Percentiles rank a stretch among this genome's conserved stretches.
Evolutionary conservation across 176 grass and related monocot genomes (phyloP).

Genomic region (Cymbopogon citratus): DNA sequence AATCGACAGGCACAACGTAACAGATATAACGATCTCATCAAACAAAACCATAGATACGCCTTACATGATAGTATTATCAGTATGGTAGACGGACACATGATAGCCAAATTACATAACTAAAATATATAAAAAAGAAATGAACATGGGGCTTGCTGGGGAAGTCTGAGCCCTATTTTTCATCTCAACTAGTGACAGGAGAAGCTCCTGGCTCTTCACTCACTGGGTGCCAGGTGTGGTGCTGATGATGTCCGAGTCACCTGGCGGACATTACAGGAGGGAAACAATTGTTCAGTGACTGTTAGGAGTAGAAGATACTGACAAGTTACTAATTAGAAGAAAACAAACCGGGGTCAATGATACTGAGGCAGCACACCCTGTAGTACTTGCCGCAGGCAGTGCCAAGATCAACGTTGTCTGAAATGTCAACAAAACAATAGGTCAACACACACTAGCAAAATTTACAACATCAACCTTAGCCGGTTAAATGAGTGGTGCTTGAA

Average conservation of each 20-base stretch:
- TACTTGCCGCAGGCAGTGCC: constrained; percentile 95
- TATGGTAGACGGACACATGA: not conserved
- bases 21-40: constrained; percentile 10
- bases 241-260: constrained; percentile 98
- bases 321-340: not conserved
- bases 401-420: constrained; percentile 92
- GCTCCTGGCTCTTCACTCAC: constrained; percentile 45
- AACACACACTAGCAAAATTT: not conserved
- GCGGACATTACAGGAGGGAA: not conserved
- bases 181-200: constrained; percentile 22
- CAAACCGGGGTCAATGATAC: constrained; percentile 85
- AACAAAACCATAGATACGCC: constrained; percentile 35
- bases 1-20: no score
- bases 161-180: constrained; percentile 24
- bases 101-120: no score
- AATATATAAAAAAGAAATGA: not conserved
- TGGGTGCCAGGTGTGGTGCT: constrained; percentile 54
- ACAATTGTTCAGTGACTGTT: not conserved
- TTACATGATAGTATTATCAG: constrained; percentile 15
- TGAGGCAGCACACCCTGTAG: constrained; percentile 89
- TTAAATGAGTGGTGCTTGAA: not conserved
- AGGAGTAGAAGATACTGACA: not conserved
- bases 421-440: not conserved
- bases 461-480: not conserved
- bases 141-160: not conserved